These are phyloP conservation scores for Pythium chondricola DNA, from an alignment of 352 stramenopile genomes.

Conservation along the genomic window DNA sequence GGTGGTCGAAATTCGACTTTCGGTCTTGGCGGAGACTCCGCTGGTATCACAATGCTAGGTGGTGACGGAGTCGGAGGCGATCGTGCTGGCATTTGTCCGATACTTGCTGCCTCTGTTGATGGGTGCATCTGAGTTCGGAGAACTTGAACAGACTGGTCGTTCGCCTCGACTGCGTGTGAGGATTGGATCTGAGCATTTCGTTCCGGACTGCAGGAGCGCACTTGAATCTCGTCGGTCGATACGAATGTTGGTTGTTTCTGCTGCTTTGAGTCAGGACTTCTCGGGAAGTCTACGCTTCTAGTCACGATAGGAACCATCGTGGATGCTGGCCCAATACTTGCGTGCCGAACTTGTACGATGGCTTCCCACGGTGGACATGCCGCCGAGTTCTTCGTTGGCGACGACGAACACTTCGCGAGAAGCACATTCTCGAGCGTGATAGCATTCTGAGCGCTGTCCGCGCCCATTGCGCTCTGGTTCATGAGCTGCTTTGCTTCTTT, in stretches of 20 bases:
- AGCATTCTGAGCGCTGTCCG: slow-evolving; percentile 41
- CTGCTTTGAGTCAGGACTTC: neutral
- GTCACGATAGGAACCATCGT: neutral
- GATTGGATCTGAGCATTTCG: neutral
- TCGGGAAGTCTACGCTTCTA: neutral
- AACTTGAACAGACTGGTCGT: too few relatives aligned
- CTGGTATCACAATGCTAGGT: neutral
- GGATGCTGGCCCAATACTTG: slow-evolving; percentile 20
- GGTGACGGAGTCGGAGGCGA: too few relatives aligned
- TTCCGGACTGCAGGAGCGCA: neutral
- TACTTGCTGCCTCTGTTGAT: too few relatives aligned
- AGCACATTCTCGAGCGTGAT: slow-evolving; percentile 68
- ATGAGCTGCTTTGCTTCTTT: slow-evolving; percentile 68
- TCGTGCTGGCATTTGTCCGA: too few relatives aligned
- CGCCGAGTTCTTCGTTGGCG: slow-evolving; percentile 63
- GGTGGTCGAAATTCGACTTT: slow-evolving; percentile 17
- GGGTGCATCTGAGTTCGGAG: too few relatives aligned
- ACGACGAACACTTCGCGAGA: slow-evolving; percentile 61
- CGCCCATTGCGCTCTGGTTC: slow-evolving; percentile 39
- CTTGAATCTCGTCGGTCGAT: neutral
- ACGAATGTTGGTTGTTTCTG: neutral
- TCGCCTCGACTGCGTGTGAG: neutral
- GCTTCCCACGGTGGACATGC: slow-evolving; percentile 67
- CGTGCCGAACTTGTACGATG: slow-evolving; percentile 68
- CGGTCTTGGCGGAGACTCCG: neutral